Base-by-base conservation (phyloP, 2,329 filamentous ascomycete species). In the Penicillium nordicum region DNA sequence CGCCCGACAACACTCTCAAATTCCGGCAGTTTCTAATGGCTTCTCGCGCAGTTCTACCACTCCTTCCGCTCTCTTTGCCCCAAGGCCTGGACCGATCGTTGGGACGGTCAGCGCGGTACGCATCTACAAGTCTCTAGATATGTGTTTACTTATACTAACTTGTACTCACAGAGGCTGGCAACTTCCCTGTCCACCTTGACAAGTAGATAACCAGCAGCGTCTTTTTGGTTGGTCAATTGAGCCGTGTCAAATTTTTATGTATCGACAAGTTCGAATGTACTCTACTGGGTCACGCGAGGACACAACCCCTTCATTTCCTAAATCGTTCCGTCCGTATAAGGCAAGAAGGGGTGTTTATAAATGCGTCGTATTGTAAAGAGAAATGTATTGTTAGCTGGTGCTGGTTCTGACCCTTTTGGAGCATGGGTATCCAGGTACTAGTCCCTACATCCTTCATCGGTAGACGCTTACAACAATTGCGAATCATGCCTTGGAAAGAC, bases 21-120 rank as follows among this genome's bases (percentile, higher is more conserved):
- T 37, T 4, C 9, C 23, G n/a, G 9, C 34, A 5, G 23, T n/a
- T 9, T 52, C 57, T 64, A 57, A 59, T 53, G 5, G 18, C 7
- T 16, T 43, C 14, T 38, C 9, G 55, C 44, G 57, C 69, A 99
- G 93, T 99, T 99, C 85, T 91, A 87, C 84, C 86, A 95, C 72
- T 92, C 94, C 70, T 99, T 96, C 84, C 88, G 90, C 78, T 97
- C 94, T 67, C 87, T 99, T 67, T 99, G 95, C 88, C 94, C 95
- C 70, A 94, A 89, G 78, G 85, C 86, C 73, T 99, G 94, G 94
- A 88, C 89, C 75, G 80, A 88, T 79, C 86, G 94, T 80, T 99
- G 94, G 94, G 93, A 99, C 75, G 90, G 94, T 73, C 94, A 97
- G 84, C 89, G 94, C 79, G 90, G 91, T 95, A 82, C 74, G 88